Evolutionary conservation across 306 rosid genomes (phyloP).

Genomic region (Trifolium dubium): DNA sequence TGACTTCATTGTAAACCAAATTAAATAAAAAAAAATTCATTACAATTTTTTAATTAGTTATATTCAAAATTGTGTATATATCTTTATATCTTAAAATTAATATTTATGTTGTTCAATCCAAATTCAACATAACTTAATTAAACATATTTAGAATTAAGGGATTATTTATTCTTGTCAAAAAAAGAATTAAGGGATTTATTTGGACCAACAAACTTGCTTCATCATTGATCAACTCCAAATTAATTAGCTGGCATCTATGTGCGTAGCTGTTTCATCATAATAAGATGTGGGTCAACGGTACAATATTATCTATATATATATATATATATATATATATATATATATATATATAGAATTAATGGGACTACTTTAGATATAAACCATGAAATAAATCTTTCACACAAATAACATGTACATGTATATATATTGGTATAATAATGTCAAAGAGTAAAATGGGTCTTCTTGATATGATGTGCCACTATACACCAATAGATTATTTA

Average conservation of each 20-base stretch:
- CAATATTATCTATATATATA: constrained; percentile 40
- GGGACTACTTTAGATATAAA: constrained; percentile 41
- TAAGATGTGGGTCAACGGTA: constrained; percentile 49
- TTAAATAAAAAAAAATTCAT: too few relatives aligned
- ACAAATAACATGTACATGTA: constrained; percentile 29
- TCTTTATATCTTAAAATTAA: too few relatives aligned
- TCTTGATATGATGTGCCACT: constrained; percentile 41
- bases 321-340: too few relatives aligned
- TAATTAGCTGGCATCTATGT: constrained; percentile 22
- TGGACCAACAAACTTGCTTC: constrained; percentile 41
- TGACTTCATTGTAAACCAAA: too few relatives aligned
- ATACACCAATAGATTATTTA: too few relatives aligned
- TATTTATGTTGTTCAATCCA: too few relatives aligned
- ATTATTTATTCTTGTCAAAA: too few relatives aligned
- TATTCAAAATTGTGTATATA: too few relatives aligned
- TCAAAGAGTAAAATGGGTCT: constrained; percentile 9
- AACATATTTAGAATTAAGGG: too few relatives aligned
- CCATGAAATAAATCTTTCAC: constrained; percentile 35
- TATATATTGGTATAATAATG: constrained; percentile 1
- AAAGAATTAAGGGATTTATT: constrained; percentile 9
- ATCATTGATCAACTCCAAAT: constrained; percentile 33
- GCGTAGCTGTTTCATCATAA: constrained; percentile 9
- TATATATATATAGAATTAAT: too few relatives aligned
- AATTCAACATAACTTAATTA: too few relatives aligned
- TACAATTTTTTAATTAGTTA: too few relatives aligned